Evolutionary conservation across 306 rosid species (phyloP), one percentile per base, ranked within the genome.

Genomic region (Casuarina cunninghamiana): DNA sequence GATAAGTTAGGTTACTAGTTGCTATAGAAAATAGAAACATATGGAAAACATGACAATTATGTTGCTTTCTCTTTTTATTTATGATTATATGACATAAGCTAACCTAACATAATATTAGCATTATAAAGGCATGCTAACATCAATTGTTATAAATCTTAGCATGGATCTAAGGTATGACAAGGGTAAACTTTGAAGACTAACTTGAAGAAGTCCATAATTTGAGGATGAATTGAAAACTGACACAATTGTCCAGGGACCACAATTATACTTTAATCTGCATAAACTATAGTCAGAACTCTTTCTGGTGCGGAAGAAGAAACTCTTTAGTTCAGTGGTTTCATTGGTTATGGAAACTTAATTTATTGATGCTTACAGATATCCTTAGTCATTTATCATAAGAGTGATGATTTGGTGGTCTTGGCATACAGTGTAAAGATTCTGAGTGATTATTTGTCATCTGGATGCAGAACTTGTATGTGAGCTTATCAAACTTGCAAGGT

Each of bases 391-490:
- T 49, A 26, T 81, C 3, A 69, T 53, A 78, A 50, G 72, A 74
- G 77, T 65, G 55, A 72, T 73, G 53, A 72, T 58, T 37, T 85
- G 66, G 53, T 71, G 10, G 57, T 80, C 44, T 77, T 45, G 6
- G 57, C 66, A 67, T 78, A 78, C 71, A 51, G 58, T 65, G 48
- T 72, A 72, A 79, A 74, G 54, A 73, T 75, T 77, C 70, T 86
- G 62, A 82, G 63, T 78, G 65, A 42, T 57, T 76, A 13, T 88
- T 90, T 16, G 69, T 69, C 53, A 60, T 66, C 84, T 74, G 82
- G 17, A 81, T 91, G 86, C 91, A 93, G 98, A 91, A 86, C 82
- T 80, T 94, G 80, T 87, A 85, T 63, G 82, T 91, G 73, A 75
- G 53, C 79, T 85, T 94, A 69, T 87, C 90, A 11, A 94, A 94